Percentiles rank a stretch among this genome's conserved stretches.
Evolutionary conservation across 331 rosid genomes (phyloP).

Genomic region (Erythrophleum ivorense): DNA sequence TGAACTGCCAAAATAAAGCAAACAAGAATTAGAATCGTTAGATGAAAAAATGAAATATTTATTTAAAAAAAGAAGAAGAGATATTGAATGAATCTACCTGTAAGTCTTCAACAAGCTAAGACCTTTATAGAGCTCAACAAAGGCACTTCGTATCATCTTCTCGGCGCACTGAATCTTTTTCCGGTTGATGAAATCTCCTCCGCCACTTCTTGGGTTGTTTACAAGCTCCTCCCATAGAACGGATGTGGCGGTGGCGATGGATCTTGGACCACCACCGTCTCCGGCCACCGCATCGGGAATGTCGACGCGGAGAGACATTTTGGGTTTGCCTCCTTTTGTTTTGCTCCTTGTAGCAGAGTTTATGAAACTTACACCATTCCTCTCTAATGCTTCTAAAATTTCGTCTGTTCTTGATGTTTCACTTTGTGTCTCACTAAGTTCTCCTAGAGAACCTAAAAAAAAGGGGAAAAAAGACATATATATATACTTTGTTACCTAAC

Average conservation of each 20-base stretch:
- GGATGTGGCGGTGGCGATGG: slow-evolving; percentile 57
- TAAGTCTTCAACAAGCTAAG: slow-evolving; percentile 73
- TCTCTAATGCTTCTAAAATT: slow-evolving; percentile 58
- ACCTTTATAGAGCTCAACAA: slow-evolving; percentile 77
- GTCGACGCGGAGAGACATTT: slow-evolving; percentile 64
- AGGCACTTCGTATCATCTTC: slow-evolving; percentile 77
- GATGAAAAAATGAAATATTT: background rate
- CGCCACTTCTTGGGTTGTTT: slow-evolving; percentile 60
- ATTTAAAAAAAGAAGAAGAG: too few relatives aligned
- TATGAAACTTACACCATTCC: slow-evolving; percentile 60
- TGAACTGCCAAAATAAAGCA: slow-evolving; percentile 56
- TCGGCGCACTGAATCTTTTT: slow-evolving; percentile 81
- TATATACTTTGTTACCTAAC: too few relatives aligned
- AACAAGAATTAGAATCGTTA: slow-evolving; percentile 34
- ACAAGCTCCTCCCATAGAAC: slow-evolving; percentile 82
- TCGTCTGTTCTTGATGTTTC: slow-evolving; percentile 62
- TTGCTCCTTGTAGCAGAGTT: too few relatives aligned
- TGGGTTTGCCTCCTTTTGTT: slow-evolving; percentile 78
- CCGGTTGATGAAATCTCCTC: slow-evolving; percentile 55
- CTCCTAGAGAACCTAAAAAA: too few relatives aligned
- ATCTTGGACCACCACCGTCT: too few relatives aligned
- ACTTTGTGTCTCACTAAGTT: slow-evolving; percentile 44
- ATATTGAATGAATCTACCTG: slow-evolving; percentile 55
- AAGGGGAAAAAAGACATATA: too few relatives aligned
- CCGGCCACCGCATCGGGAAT: slow-evolving; percentile 61